These are phyloP conservation scores for Dactylellina cionopaga DNA, from an alignment of 2,329 filamentous ascomycete genomes.

Conservation along the genomic window DNA sequence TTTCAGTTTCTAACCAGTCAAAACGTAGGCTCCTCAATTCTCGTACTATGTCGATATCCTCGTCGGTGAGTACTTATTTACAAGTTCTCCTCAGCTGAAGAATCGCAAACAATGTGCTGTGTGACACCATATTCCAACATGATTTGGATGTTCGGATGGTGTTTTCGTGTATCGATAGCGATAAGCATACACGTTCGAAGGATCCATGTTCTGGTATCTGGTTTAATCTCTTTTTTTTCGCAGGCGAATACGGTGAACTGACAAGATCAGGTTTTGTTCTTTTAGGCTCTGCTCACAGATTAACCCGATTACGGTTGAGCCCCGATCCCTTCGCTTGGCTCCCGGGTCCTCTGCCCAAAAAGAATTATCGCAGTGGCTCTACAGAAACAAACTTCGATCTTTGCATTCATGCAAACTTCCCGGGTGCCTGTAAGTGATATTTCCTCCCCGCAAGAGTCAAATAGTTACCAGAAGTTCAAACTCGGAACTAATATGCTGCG, in stretches of 20 bases:
- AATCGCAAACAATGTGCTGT: constrained; percentile 12
- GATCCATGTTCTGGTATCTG: no score
- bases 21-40: constrained; percentile 47
- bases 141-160: neutral
- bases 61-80: constrained; percentile 37
- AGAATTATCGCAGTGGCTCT: constrained; percentile 35
- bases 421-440: constrained; percentile 44
- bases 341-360: constrained; percentile 31
- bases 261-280: neutral
- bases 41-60: constrained; percentile 51
- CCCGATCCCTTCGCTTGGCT: constrained; percentile 51
- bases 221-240: no score
- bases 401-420: constrained; percentile 46
- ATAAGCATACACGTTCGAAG: constrained; percentile 5
- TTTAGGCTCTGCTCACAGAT: constrained; percentile 43
- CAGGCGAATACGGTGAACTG: neutral
- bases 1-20: constrained; percentile 3
- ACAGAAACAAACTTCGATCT: constrained; percentile 21
- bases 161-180: no score
- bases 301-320: constrained; percentile 41
- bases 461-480: no score
- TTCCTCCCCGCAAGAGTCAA: constrained; percentile 28
- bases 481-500: no score
- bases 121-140: constrained; percentile 3
- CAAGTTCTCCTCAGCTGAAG: neutral